phyloP scores from a whole-genome alignment of 257 asterid genomes.

The Linaria vulgaris region DNA sequence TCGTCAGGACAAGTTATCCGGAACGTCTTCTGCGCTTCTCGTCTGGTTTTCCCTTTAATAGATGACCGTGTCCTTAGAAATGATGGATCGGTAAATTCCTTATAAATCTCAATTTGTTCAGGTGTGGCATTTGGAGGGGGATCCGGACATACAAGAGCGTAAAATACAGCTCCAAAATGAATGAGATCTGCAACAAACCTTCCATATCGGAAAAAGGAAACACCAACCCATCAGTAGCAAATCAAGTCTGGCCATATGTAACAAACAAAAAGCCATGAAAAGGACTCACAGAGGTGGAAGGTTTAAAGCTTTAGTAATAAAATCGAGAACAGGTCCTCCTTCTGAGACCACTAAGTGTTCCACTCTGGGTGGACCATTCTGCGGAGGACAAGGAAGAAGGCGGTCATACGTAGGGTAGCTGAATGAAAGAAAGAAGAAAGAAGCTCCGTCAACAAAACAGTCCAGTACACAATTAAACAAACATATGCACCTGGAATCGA shows the following conservation, averaged over 20 bases:
- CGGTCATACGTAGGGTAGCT: constrained; percentile 70
- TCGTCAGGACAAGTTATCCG: constrained; percentile 60
- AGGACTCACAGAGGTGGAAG: constrained; percentile 77
- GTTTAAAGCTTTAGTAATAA: constrained; percentile 55
- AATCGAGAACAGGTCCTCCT: constrained; percentile 81
- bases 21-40: constrained; percentile 88
- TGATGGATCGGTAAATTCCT: constrained; percentile 72
- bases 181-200: constrained; percentile 93
- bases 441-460: constrained; percentile 5
- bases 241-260: constrained; percentile 6
- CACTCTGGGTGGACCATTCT: constrained; percentile 79
- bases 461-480: background rate
- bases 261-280: constrained; percentile 15
- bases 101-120: constrained; percentile 63
- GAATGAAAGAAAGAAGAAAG: constrained; percentile 25
- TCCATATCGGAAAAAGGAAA: constrained; percentile 32
- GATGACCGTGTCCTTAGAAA: constrained; percentile 64
- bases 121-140: constrained; percentile 79
- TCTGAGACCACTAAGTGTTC: constrained; percentile 78
- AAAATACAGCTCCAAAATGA: constrained; percentile 91
- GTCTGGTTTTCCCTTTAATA: constrained; percentile 78
- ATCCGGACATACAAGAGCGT: constrained; percentile 91
- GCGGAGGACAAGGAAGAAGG: constrained; percentile 82
- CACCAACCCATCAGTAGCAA: constrained; percentile 21
- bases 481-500: background rate